These are phyloP conservation scores for Elsinoe batatas DNA, from an alignment of 2,329 filamentous ascomycete species.

Conservation along the genomic window DNA sequence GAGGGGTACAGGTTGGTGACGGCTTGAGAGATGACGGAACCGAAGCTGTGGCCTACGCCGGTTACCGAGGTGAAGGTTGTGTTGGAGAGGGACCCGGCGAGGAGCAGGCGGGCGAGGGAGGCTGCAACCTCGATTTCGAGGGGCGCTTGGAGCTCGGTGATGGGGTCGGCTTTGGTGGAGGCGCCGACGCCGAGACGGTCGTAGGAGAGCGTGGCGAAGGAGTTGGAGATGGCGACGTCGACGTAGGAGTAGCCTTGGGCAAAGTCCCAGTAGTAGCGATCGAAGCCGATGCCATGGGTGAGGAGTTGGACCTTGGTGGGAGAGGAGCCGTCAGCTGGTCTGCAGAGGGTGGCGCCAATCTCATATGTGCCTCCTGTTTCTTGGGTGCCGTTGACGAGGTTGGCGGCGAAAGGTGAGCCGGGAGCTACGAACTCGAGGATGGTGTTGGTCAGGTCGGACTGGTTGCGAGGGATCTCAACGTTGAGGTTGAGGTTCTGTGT, in stretches of 20 bases:
- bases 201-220: conserved; percentile 34
- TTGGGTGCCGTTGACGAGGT: conserved; percentile 15
- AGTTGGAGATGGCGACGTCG: conserved; percentile 30
- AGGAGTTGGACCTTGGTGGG: conserved; percentile 29
- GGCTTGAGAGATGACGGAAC: conserved; percentile 35
- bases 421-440: conserved; percentile 17
- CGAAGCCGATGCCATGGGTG: conserved; percentile 33
- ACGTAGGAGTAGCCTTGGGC: conserved; percentile 32
- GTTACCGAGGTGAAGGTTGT: conserved; percentile 28
- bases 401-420: conserved; percentile 15
- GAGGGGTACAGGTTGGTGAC: conserved; percentile 44
- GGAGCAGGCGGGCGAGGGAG: conserved; percentile 25
- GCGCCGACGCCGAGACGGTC: conserved; percentile 33
- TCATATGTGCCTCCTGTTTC: conserved; percentile 17
- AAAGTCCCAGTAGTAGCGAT: conserved; percentile 30
- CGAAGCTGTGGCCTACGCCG: conserved; percentile 32
- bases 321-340: conserved; percentile 17
- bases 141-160: conserved; percentile 30
- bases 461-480: conserved; percentile 21
- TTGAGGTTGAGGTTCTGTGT: conserved; percentile 23
- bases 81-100: conserved; percentile 22
- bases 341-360: conserved; percentile 20
- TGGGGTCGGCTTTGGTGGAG: conserved; percentile 31
- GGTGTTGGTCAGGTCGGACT: conserved; percentile 22
- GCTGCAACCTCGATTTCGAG: conserved; percentile 31